Evolutionary conservation across 1,139 yeast species (phyloP), one percentile per base, ranked within the genome.

Genomic region (Scheffersomyces quercinus): DNA sequence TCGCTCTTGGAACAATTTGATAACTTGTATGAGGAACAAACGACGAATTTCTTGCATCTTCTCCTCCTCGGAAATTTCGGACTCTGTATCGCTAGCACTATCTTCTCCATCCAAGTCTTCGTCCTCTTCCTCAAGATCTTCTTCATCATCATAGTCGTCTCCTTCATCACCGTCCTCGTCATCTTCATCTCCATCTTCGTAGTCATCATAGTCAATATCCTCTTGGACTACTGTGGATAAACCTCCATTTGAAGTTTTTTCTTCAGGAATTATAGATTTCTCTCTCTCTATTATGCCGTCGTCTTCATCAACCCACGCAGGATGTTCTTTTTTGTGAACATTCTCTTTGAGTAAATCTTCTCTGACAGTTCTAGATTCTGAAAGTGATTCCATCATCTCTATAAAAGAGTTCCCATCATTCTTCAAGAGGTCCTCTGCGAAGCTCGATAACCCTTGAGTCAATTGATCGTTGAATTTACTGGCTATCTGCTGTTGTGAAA

Each of bases 321-420:
- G 12, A 13, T 5, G 24, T 14, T 31, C 35, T n/a, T 31, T 31
- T 8, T 31, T 31, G 8, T 20, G 26, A 15, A 50, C 44, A 4
- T 14, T 39, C 39, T 55, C 67, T 44, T 51, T 56, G 38, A 58
- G 65, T n/a, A 60, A 41, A 38, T 61, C 77, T 51, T 77, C 82
- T 44, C 85, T 64, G 0, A 73, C 78, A 54, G 72, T 68, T 35
- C 83, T 67, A n/a, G 81, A 70, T 48, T 79, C 81, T 6, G 87
- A 85, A 32, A 86, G 68, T 43, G 81, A 75, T 58, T 86, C 95
- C 83, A 88, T 83, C 81, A 86, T 82, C 50, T 83, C 85, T 35
- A 88, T 77, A 54, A 88, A 87, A 42, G 82, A 77, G 52, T 77
- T 77, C 28, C 96, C 96, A 51, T 85, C 89, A 58, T 85, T 85